These are phyloP conservation scores for Vitis rupestris DNA, from an alignment of 164 flowering plant genomes.

Conservation along the genomic window DNA sequence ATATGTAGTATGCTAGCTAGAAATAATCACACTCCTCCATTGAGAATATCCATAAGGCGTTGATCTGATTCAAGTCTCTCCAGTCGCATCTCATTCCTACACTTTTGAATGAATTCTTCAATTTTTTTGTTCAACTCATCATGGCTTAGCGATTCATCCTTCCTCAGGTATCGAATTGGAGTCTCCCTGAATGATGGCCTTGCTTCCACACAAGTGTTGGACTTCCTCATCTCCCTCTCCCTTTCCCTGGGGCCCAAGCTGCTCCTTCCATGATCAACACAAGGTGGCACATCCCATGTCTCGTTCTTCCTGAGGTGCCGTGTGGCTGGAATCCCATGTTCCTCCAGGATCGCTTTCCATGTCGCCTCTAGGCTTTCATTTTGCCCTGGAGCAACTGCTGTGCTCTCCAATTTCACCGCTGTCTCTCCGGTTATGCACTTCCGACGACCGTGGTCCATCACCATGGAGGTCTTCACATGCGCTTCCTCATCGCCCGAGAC, in stretches of 20 bases:
- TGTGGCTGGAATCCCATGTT: slow-evolving; percentile 9
- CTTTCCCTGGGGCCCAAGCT: slow-evolving; percentile 5
- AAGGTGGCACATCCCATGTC: slow-evolving; percentile 21
- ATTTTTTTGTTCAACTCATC: slow-evolving; percentile 37
- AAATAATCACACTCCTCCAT: slow-evolving; percentile 4
- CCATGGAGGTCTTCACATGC: no score
- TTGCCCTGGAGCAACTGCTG: background rate
- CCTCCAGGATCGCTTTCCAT: slow-evolving; percentile 34
- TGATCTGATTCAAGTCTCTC: slow-evolving; percentile 39
- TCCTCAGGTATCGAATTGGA: slow-evolving; percentile 7
- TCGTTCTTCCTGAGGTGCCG: slow-evolving; percentile 31
- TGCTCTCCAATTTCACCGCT: background rate
- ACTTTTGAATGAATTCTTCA: slow-evolving; percentile 41
- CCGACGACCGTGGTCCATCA: no score
- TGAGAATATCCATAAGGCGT: slow-evolving; percentile 26
- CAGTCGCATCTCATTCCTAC: slow-evolving; percentile 32
- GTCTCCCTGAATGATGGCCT: no score
- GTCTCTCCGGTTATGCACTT: no score
- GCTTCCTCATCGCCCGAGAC: background rate
- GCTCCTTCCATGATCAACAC: background rate
- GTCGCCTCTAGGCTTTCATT: slow-evolving; percentile 26
- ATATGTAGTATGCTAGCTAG: no score
- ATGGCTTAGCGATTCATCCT: slow-evolving; percentile 27
- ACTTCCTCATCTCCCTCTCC: slow-evolving; percentile 28
- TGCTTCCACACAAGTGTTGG: slow-evolving; percentile 21